Base-by-base conservation (phyloP, 2,329 filamentous ascomycete genomes). In the Sarocladium brachiariae region DNA sequence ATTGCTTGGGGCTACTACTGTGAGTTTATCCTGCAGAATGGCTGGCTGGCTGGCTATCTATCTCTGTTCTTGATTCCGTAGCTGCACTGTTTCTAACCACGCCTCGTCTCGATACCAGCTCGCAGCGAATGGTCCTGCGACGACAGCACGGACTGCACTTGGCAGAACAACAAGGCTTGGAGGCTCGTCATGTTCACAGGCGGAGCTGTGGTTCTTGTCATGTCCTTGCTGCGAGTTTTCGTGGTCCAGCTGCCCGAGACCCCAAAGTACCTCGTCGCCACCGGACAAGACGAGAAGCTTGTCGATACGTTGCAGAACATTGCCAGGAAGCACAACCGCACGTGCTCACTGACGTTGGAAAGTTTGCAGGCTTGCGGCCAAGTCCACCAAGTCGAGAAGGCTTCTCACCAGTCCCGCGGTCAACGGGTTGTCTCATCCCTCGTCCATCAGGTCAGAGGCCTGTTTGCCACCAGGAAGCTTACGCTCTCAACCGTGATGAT, bases 401-500 rank as follows among this genome's bases (percentile, higher is more conserved):
- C n/a, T n/a, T n/a, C n/a, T n/a, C n/a, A n/a, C n/a, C n/a, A n/a
- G n/a, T n/a, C n/a, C n/a, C n/a, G n/a, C n/a, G n/a, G n/a, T n/a
- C n/a, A n/a, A n/a, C n/a, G n/a, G n/a, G n/a, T n/a, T n/a, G n/a
- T n/a, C n/a, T n/a, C n/a, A n/a, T 14, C 64, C 68, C 54, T 60
- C 55, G 49, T 59, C 51, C 49, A 52, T 59, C 83, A n/a, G n/a
- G n/a, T 86, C 21, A 67, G 70, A 13, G 83, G 83, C 2, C 72
- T 87, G 1, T 87, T 82, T 56, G 65, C 70, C 0, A 85, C 82
- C 0, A 74, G 63, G 46, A 73, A 70, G 50, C 76, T 86, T 35
- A 78, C 66, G 1, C 59, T 80, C 2, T 80, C 76, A 0, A 87
- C 82, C n/a, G n/a, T n/a, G n/a, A n/a, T n/a, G n/a, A n/a, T n/a